phyloP scores from a whole-genome alignment of 1,284 basidiomycete species.

The Ustilago shanxiensis region DNA sequence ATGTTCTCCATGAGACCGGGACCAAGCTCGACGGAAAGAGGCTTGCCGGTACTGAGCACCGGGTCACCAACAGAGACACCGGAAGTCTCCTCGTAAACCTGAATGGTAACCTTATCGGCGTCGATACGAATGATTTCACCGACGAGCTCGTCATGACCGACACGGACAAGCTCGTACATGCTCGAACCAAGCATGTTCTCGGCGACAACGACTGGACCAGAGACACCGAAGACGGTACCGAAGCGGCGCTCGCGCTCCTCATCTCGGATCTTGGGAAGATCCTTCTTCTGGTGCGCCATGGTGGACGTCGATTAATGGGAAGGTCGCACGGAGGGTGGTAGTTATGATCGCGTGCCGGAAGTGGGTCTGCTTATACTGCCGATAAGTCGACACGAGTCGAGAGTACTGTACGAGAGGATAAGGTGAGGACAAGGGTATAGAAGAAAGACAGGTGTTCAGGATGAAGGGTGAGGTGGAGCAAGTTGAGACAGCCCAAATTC shows the following conservation, averaged over 20 bases:
- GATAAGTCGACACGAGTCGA: too few relatives aligned
- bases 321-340: not conserved
- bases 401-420: not conserved
- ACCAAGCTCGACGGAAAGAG: conserved; percentile 95
- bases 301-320: conserved; percentile 28
- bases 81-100: conserved; percentile 92
- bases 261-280: conserved; percentile 68
- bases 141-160: conserved; percentile 69
- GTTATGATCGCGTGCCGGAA: not conserved
- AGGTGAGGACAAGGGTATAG: conserved; percentile 10
- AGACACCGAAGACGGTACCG: conserved; percentile 67
- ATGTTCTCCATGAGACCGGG: conserved; percentile 99
- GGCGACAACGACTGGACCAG: conserved; percentile 69
- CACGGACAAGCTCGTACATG: conserved; percentile 70
- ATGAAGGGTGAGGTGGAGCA: conserved; percentile 6
- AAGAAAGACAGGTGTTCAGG: conserved; percentile 13
- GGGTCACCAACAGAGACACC: conserved; percentile 94
- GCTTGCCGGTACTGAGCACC: conserved; percentile 95
- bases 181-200: conserved; percentile 69
- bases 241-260: conserved; percentile 66
- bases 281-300: conserved; percentile 66
- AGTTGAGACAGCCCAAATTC: conserved; percentile 14
- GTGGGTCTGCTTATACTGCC: not conserved
- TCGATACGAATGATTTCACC: conserved; percentile 70
- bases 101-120: conserved; percentile 81